Base-by-base conservation (phyloP, 1,284 basidiomycete species). In the Mycena citricolor region DNA sequence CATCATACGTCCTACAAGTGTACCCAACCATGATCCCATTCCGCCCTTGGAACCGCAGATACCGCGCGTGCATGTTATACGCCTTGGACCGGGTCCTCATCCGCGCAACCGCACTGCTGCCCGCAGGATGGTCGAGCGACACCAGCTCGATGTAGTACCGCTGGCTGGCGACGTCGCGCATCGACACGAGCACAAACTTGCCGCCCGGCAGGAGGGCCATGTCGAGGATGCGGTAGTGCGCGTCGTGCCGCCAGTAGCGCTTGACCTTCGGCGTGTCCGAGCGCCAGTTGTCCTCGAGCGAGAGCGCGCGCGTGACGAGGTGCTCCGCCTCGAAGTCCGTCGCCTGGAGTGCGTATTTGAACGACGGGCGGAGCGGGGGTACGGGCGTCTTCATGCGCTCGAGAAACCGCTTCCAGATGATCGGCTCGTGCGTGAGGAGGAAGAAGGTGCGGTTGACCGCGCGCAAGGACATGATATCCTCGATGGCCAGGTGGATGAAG, bases 371-470 rank as follows among this genome's bases (percentile, higher is more conserved):
- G 3, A 83, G 62, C 3, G 80, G 79, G 5, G 83, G 77, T n/a
- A 83, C 62, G 8, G 76, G 78, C 16, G 81, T 67, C 26, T 67
- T 67, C 47, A 83, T 66, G 11, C 65, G 61, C 28, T 64, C 62
- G 39, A 87, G 63, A 49, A 83, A 75, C 17, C 75, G 73, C 57
- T 81, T 83, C 86, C 86, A 88, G 29, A 87, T 74, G 38, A 74
- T 63, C 13, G 83, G 73, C 47, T 85, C 75, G 47, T 83, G 81
- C 0, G 83, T 83, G 41, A 84, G 67, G 24, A 75, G 57, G 57
- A 74, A 83, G 45, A 7, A 33, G 5, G 33, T 29, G 29, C 39
- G 12, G 62, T 68, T 38, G 56, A 81, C 81, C 52, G 65, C 61
- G 54, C 79, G 70, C 39, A 83, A 52, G 21, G 66, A 62, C 14